Evolutionary conservation across 176 grass and related monocot species (phyloP).

Genomic region (Cocos nucifera): DNA sequence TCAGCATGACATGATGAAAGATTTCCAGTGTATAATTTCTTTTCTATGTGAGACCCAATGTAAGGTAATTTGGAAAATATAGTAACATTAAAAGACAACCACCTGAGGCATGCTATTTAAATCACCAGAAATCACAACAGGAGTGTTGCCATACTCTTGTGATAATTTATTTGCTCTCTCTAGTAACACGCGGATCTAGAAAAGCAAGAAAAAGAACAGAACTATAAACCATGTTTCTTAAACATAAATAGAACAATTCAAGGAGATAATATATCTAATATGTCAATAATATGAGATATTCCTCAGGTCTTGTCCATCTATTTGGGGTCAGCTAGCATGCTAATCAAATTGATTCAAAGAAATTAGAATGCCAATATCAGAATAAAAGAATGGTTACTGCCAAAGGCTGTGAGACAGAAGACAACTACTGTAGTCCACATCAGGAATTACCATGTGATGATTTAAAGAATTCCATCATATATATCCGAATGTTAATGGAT

Average conservation of each 20-base stretch:
- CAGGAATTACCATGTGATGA: too few species aligned
- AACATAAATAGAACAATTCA: neutral
- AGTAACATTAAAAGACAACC: neutral
- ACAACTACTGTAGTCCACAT: too few species aligned
- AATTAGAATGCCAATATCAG: too few species aligned
- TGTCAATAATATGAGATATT: too few species aligned
- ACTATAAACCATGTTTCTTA: neutral
- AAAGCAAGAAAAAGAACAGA: constrained; percentile 5
- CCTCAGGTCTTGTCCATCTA: too few species aligned
- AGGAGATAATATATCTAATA: neutral
- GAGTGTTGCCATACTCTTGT: constrained; percentile 3
- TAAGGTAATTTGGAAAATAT: neutral
- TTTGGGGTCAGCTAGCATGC: too few species aligned
- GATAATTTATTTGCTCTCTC: constrained; percentile 17
- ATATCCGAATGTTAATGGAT: too few species aligned
- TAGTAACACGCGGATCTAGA: constrained; percentile 17
- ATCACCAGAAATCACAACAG: constrained; percentile 22
- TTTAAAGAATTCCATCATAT: too few species aligned
- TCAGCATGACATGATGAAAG: neutral
- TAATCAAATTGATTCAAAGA: too few species aligned
- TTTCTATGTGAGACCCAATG: neutral
- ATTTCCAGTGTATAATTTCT: neutral
- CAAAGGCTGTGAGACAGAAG: too few species aligned
- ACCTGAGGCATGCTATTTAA: constrained; percentile 24
- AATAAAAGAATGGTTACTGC: too few species aligned